These are phyloP conservation scores for Saksenaea oblongispora DNA, from an alignment of 371 early-diverging fungal genomes.

Conservation along the genomic window DNA sequence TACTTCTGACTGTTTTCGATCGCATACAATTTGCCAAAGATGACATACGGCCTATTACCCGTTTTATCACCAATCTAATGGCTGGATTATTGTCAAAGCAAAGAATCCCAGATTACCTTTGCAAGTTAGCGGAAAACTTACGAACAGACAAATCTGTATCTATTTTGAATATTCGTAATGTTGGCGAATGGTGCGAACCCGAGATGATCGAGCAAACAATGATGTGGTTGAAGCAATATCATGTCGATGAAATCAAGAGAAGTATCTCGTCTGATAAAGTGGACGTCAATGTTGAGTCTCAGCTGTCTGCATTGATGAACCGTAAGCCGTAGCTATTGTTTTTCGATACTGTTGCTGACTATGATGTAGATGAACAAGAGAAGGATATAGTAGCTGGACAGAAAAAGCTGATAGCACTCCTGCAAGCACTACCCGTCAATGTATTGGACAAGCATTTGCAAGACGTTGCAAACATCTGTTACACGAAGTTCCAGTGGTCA, in stretches of 20 bases:
- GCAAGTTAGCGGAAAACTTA: background rate
- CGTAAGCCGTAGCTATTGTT: slow-evolving; percentile 8
- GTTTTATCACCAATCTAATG: slow-evolving; percentile 40
- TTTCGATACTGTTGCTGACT: background rate
- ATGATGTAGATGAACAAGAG: slow-evolving; percentile 6
- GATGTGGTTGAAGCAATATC: slow-evolving; percentile 13
- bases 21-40: slow-evolving; percentile 49
- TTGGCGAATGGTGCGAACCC: slow-evolving; percentile 11
- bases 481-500: slow-evolving; percentile 18
- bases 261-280: background rate
- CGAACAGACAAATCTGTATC: background rate
- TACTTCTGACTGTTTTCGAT: slow-evolving; percentile 55
- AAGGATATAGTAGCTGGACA: slow-evolving; percentile 3
- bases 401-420: slow-evolving; percentile 14
- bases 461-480: slow-evolving; percentile 17
- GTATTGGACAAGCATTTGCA: slow-evolving; percentile 20
- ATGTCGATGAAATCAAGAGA: background rate
- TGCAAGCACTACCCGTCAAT: slow-evolving; percentile 24
- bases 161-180: background rate
- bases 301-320: slow-evolving; percentile 7
- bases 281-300: background rate
- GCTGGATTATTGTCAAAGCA: slow-evolving; percentile 38
- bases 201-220: slow-evolving; percentile 22
- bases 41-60: slow-evolving; percentile 36
- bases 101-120: slow-evolving; percentile 31